Conservation (phyloP, 2,329 filamentous ascomycete species). For the Fusarium sambucinum region DNA sequence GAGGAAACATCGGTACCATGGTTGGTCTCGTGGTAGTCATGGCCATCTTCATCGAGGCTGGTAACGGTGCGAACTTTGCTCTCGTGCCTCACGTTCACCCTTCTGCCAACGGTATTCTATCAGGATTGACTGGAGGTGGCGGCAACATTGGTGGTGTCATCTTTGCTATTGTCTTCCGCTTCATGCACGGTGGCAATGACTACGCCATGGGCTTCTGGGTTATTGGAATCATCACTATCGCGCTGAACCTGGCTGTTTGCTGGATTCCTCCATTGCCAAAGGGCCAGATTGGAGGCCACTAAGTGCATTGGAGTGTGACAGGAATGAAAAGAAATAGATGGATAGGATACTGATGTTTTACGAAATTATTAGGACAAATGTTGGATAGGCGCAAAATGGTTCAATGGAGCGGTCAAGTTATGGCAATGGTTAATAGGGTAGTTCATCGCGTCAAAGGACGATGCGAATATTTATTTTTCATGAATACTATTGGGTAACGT, state of each 20-base stretch:
- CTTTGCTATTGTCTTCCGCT: conserved; percentile 86
- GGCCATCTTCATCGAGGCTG: conserved; percentile 85
- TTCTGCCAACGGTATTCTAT: conserved; percentile 81
- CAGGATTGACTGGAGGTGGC: conserved; percentile 80
- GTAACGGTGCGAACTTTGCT: conserved; percentile 88
- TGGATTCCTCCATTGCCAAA: conserved; percentile 68
- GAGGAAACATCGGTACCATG: conserved; percentile 64
- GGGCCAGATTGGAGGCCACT: conserved; percentile 54
- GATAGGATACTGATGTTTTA: background rate
- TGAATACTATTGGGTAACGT: background rate
- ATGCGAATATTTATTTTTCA: conserved; percentile 6
- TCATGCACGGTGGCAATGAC: conserved; percentile 69
- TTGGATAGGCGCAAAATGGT: conserved; percentile 21
- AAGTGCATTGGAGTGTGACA: conserved; percentile 6
- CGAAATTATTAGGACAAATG: conserved; percentile 10
- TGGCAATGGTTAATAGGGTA: conserved; percentile 16
- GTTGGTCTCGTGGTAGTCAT: conserved; percentile 82
- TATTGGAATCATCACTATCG: conserved; percentile 81
- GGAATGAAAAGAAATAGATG: background rate
- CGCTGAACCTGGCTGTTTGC: conserved; percentile 72
- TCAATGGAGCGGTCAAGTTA: conserved; percentile 6
- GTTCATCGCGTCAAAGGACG: conserved; percentile 14
- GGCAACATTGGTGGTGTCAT: conserved; percentile 89
- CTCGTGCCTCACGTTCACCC: conserved; percentile 90
- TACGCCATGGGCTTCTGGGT: conserved; percentile 83